A percentile compares a stretch with the other conserved stretches of the same genome.
phyloP scores from a whole-genome alignment of 1,284 basidiomycete genomes.

The Pyrrhoderma lamaoense region DNA sequence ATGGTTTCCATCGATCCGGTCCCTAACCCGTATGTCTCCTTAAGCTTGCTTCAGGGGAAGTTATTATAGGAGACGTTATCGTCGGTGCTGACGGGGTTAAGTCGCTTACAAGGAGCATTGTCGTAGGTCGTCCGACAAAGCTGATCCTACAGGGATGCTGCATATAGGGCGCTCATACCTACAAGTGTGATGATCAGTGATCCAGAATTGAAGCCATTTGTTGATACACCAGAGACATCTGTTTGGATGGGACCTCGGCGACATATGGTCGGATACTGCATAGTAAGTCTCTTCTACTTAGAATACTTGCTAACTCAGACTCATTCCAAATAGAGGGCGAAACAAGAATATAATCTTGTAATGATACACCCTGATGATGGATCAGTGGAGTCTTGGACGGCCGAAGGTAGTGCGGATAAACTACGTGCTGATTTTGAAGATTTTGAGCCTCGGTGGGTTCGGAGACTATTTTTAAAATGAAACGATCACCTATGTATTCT shows the following conservation, averaged over 20 bases:
- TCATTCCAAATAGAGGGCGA: slow-evolving; percentile 27
- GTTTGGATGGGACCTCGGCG: slow-evolving; percentile 39
- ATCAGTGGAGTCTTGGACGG: slow-evolving; percentile 40
- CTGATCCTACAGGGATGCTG: slow-evolving; percentile 35
- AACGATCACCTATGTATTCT: not conserved
- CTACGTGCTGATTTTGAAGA: slow-evolving; percentile 38
- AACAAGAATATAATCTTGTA: slow-evolving; percentile 37
- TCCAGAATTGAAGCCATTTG: slow-evolving; percentile 29
- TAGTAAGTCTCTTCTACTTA: not conserved
- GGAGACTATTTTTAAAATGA: not conserved
- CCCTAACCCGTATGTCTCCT: slow-evolving; percentile 26
- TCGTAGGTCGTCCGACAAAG: slow-evolving; percentile 34
- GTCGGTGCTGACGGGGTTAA: slow-evolving; percentile 51
- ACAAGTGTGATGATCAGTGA: slow-evolving; percentile 28
- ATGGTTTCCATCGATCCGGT: slow-evolving; percentile 36
- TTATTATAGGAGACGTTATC: slow-evolving; percentile 39
- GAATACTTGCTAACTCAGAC: not conserved
- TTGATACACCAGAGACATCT: slow-evolving; percentile 33
- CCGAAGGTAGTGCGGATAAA: slow-evolving; percentile 36
- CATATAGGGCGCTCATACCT: slow-evolving; percentile 32
- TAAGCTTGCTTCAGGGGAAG: slow-evolving; percentile 36
- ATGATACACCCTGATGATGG: slow-evolving; percentile 35
- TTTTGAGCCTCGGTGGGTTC: slow-evolving; percentile 35
- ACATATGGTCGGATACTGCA: not conserved
- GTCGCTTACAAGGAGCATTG: slow-evolving; percentile 35